Evolutionary conservation across 352 stramenopile species (phyloP).

Genomic region (Pilasporangium apinafurcum): DNA sequence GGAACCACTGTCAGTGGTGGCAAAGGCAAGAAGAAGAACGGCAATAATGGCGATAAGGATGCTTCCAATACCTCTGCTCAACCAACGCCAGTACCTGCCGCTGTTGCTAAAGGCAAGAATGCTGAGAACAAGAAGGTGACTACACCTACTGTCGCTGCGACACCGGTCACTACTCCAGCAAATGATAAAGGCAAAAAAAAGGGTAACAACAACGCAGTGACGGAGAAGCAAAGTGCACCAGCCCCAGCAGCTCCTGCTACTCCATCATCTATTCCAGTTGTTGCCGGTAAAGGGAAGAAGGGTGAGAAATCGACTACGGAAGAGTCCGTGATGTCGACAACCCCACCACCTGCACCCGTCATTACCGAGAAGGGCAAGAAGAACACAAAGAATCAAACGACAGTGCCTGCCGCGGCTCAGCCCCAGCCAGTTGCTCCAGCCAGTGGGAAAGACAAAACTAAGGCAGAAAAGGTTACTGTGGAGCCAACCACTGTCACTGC

Average conservation of each 20-base stretch:
- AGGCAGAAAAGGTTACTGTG: constrained; percentile 1
- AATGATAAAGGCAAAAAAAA: no score
- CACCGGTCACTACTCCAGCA: no score
- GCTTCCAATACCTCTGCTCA: neutral
- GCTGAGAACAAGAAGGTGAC: constrained; percentile 2
- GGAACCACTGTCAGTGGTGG: constrained; percentile 4
- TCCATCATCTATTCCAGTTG: neutral
- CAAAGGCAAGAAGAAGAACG: constrained; percentile 8
- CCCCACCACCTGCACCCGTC: no score
- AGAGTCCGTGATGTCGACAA: no score
- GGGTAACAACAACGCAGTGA: no score
- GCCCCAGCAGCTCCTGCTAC: neutral
- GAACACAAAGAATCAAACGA: neutral
- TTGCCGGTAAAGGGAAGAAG: neutral
- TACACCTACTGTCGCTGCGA: no score
- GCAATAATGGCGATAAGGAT: constrained; percentile 3
- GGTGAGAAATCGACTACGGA: neutral
- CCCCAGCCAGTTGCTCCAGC: neutral
- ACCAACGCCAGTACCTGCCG: neutral
- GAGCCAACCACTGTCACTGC: neutral
- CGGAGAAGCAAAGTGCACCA: neutral
- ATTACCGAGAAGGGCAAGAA: neutral
- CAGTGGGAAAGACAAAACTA: neutral
- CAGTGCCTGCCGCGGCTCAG: neutral
- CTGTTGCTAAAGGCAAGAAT: constrained; percentile 4